Percentiles rank a stretch among this genome's conserved stretches.
These are phyloP conservation scores for Ceratobasidium sp. DNA, from an alignment of 1,284 basidiomycete genomes.

Conservation along the genomic window DNA sequence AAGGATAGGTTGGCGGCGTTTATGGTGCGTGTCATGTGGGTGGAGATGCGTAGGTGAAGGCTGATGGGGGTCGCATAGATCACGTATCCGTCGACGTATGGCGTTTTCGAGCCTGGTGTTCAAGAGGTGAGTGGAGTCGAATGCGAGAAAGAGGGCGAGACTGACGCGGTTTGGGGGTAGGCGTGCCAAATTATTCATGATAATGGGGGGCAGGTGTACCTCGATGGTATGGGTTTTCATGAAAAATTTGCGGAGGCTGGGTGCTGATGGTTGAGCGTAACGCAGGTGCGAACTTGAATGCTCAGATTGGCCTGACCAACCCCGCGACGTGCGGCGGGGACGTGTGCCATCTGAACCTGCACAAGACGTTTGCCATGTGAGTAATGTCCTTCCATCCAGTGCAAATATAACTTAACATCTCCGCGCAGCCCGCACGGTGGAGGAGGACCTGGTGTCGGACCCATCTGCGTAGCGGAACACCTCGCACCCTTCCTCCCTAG, in stretches of 20 bases:
- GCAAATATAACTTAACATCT: conserved; percentile 41
- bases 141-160: conserved; percentile 1
- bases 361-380: conserved; percentile 95
- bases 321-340: conserved; percentile 96
- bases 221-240: conserved; percentile 75
- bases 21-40: conserved; percentile 75
- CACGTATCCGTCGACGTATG: conserved; percentile 96
- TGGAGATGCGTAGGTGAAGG: background rate
- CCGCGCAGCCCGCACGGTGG: conserved; percentile 92
- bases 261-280: conserved; percentile 12
- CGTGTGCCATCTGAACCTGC: conserved; percentile 97
- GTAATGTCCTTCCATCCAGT: conserved; percentile 46
- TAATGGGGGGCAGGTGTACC: conserved; percentile 96
- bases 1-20: conserved; percentile 94
- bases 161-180: conserved; percentile 55
- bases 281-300: conserved; percentile 90
- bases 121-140: conserved; percentile 67
- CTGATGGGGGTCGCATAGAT: conserved; percentile 64
- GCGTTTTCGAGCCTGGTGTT: conserved; percentile 96
- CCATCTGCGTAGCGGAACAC: conserved; percentile 96
- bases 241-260: background rate
- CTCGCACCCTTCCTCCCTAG: conserved; percentile 94
- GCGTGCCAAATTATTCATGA: conserved; percentile 96
- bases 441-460: conserved; percentile 95
- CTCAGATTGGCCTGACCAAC: conserved; percentile 94